Conservation (phyloP, 148 eudicot genomes). For the Nepenthes mirabilis region DNA sequence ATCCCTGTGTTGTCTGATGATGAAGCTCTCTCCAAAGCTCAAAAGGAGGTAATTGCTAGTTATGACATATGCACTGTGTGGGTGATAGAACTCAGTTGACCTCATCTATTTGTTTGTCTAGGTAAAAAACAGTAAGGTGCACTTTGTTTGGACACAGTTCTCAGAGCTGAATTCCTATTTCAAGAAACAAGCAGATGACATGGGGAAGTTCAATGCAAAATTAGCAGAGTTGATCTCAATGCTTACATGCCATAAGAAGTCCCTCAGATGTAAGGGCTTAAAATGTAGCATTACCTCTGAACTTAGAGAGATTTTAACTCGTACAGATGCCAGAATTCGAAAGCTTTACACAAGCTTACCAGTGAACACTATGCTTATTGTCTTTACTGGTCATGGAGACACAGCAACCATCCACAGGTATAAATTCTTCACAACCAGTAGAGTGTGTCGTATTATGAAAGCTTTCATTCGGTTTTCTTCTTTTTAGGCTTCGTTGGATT, state of each 20-base stretch:
- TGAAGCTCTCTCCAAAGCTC: slow-evolving; percentile 62
- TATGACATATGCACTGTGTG: no score
- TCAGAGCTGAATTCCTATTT: slow-evolving; percentile 59
- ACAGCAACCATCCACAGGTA: slow-evolving; percentile 76
- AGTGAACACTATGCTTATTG: slow-evolving; percentile 58
- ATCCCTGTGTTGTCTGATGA: slow-evolving; percentile 86
- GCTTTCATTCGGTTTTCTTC: background rate
- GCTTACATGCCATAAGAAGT: slow-evolving; percentile 47
- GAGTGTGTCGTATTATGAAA: background rate
- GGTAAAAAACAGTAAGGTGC: slow-evolving; percentile 67
- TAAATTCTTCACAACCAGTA: slow-evolving; percentile 1
- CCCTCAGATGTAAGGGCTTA: slow-evolving; percentile 29
- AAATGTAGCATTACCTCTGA: slow-evolving; percentile 33
- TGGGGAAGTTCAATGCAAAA: slow-evolving; percentile 39
- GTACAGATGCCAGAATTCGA: slow-evolving; percentile 50
- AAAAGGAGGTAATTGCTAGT: slow-evolving; percentile 53
- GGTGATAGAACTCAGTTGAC: no score
- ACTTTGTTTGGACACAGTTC: slow-evolving; percentile 83
- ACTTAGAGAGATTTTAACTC: slow-evolving; percentile 53
- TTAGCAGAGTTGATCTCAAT: slow-evolving; percentile 76
- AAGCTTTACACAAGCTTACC: slow-evolving; percentile 56
- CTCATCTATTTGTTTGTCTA: slow-evolving; percentile 9
- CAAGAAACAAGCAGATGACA: slow-evolving; percentile 66
- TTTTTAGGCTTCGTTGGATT: background rate
- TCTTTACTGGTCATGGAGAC: slow-evolving; percentile 93